Base-by-base conservation (phyloP, 768 basidiomycete species). In the Suillus clintonianus region DNA sequence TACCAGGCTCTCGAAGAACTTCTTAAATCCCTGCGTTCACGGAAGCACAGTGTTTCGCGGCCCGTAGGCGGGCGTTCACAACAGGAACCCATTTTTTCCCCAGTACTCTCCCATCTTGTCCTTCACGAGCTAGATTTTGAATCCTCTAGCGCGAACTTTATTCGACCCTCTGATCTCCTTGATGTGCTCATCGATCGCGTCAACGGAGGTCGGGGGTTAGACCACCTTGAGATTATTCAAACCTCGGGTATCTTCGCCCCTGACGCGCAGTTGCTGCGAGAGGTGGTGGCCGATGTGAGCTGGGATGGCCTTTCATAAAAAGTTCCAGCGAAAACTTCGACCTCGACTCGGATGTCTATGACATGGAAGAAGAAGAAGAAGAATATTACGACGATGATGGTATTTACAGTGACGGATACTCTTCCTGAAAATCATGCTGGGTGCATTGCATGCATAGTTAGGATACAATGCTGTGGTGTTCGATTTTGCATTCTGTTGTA, bases 181-280 rank as follows among this genome's bases (percentile, higher is more conserved):
- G 59, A 60, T 14, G 59, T 37, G 22, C 59, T 60, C 48, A 55
- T 60, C 15, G 48, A 50, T 54, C 59, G 59, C 11, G 59, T 27
- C 43, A 54, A 60, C n/a, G 45, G 34, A 53, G 32, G n/a, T 55
- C 32, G n/a, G 14, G 43, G 48, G 5, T 34, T 60, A 19, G 42
- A 60, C 17, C 50, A 24, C 30, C 59, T 60, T 17, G 30, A 22
- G 11, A 9, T 60, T 17, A 19, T 27, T 36, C 17, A 9, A 53
- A 36, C 47, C 22, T 9, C 17, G 32, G 22, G 48, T 51, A 34
- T 60, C 10, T 8, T 14, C 15, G 27, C 24, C 22, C 17, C 19
- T 9, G 48, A 60, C 10, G 32, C 27, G 22, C 0, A 27, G 24
- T 60, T 50, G 14, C 17, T 60, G 59, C 45, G 9, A 60, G 59